Evolutionary conservation across 108 stramenopile genomes (phyloP).

Genomic region (Aurantiochytrium sp.): DNA sequence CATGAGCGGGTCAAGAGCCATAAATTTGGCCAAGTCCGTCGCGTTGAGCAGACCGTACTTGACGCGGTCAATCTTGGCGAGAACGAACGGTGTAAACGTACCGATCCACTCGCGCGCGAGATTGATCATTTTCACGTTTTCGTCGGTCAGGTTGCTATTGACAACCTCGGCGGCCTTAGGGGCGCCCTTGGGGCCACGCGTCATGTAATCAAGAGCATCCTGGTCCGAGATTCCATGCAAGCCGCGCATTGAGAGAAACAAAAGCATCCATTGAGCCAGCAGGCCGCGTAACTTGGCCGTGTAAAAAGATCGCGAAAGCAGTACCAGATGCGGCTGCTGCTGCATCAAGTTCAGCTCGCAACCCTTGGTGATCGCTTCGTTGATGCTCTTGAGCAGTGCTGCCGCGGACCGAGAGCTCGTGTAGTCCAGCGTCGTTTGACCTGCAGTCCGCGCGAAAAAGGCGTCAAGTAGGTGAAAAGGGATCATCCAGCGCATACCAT

Average conservation of each 20-base stretch:
- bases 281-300: neutral
- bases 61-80: slow-evolving; percentile 22
- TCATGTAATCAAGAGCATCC: neutral
- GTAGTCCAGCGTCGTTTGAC: neutral
- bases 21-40: neutral
- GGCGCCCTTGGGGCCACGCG: neutral
- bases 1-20: neutral
- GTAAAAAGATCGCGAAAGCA: slow-evolving; percentile 20
- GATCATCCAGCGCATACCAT: slow-evolving; percentile 24
- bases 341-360: neutral
- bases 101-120: slow-evolving; percentile 16
- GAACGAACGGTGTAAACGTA: neutral
- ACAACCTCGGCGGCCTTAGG: neutral
- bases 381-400: neutral
- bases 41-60: slow-evolving; percentile 2
- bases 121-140: neutral
- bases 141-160: neutral
- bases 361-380: neutral
- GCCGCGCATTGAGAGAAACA: neutral
- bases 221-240: neutral
- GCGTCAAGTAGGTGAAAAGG: slow-evolving; percentile 31
- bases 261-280: slow-evolving; percentile 10
- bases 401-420: neutral
- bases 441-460: neutral
- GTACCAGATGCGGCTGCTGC: slow-evolving; percentile 17